phyloP scores from a whole-genome alignment of 2,329 filamentous ascomycete species.

The Claviceps digitariae region DNA sequence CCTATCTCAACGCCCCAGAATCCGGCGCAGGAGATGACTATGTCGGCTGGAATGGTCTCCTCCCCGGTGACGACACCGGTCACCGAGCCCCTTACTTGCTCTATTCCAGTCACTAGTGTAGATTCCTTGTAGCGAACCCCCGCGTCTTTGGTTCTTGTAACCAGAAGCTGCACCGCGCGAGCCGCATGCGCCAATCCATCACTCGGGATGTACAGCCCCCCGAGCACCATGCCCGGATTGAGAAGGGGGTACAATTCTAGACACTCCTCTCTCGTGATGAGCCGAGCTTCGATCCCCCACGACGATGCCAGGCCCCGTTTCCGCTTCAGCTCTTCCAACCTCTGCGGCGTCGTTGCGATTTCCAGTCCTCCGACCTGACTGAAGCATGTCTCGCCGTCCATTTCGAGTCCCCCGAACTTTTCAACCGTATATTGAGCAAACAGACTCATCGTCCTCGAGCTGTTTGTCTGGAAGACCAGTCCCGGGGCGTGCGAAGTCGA shows the following conservation, averaged over 20 bases:
- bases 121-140: slow-evolving; percentile 43
- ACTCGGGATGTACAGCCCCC: slow-evolving; percentile 45
- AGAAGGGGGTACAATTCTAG: slow-evolving; percentile 39
- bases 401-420: slow-evolving; percentile 39
- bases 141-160: slow-evolving; percentile 40
- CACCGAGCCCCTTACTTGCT: slow-evolving; percentile 32
- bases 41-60: slow-evolving; percentile 40
- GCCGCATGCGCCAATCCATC: slow-evolving; percentile 49
- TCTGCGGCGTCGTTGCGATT: slow-evolving; percentile 44
- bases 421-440: slow-evolving; percentile 49
- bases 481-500: slow-evolving; percentile 54
- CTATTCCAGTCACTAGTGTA: slow-evolving; percentile 45
- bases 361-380: slow-evolving; percentile 51
- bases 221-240: slow-evolving; percentile 38
- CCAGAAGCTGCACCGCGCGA: slow-evolving; percentile 46
- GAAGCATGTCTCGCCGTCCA: slow-evolving; percentile 31
- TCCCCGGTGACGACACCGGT: slow-evolving; percentile 40
- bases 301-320: slow-evolving; percentile 47
- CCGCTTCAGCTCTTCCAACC: slow-evolving; percentile 47
- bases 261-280: slow-evolving; percentile 40
- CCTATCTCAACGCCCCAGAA: slow-evolving; percentile 55
- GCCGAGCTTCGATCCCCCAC: slow-evolving; percentile 43
- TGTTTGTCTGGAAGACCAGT: slow-evolving; percentile 49
- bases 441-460: slow-evolving; percentile 41
- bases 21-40: slow-evolving; percentile 48